Conservation (phyloP, 2,329 filamentous ascomycete species). For the Talaromyces sp. region DNA sequence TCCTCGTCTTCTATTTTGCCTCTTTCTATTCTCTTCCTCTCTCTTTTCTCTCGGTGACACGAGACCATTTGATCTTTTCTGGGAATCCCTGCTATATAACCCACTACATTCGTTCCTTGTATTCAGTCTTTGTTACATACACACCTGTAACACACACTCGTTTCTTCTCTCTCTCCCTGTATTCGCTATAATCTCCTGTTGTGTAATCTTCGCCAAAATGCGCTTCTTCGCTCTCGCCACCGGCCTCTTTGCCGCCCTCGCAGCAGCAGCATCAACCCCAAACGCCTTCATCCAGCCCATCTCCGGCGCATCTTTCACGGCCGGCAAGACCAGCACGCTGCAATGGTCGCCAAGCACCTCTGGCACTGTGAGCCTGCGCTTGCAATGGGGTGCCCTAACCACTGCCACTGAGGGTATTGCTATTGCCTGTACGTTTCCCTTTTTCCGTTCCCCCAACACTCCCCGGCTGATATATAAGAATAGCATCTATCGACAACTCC, state of each 20-base stretch:
- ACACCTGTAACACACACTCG: background rate
- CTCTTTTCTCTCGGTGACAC: background rate
- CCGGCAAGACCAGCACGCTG: slow-evolving; percentile 44
- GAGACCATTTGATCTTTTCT: background rate
- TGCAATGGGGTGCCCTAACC: slow-evolving; percentile 42
- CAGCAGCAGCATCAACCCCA: slow-evolving; percentile 40
- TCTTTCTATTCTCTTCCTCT: background rate
- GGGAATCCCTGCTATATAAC: background rate
- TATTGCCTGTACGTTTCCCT: slow-evolving; percentile 39
- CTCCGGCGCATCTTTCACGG: slow-evolving; percentile 41
- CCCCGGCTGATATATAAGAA: background rate
- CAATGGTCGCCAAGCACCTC: slow-evolving; percentile 47
- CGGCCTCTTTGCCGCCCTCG: slow-evolving; percentile 42
- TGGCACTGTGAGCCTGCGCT: slow-evolving; percentile 49
- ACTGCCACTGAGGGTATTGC: slow-evolving; percentile 37
- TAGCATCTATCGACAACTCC: slow-evolving; percentile 46
- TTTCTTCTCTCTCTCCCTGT: background rate
- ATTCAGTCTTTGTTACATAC: slow-evolving; percentile 7
- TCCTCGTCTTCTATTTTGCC: background rate
- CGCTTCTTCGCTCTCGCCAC: slow-evolving; percentile 16
- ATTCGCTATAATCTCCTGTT: background rate
- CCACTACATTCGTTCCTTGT: slow-evolving; percentile 5
- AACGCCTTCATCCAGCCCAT: slow-evolving; percentile 48
- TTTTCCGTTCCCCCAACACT: background rate
- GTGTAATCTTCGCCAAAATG: slow-evolving; percentile 8